Base-by-base conservation (phyloP, 208 protist species). In the Trypanosoma melophagium region DNA sequence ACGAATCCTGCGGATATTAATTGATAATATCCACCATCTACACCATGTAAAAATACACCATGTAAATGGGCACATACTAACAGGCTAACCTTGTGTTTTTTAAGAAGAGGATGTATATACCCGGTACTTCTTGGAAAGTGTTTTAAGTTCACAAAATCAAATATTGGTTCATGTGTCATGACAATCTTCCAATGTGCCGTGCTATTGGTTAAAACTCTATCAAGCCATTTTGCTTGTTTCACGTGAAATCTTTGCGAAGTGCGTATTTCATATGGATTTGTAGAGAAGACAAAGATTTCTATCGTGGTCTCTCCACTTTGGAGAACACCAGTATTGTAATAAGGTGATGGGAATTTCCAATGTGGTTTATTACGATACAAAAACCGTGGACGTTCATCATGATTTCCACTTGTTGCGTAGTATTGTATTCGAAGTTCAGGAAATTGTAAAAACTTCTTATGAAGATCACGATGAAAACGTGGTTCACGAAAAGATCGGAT, bases 381-480 rank as follows among this genome's bases (percentile, higher is more conserved):
- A 56, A 51, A 56, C 16, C 21, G 14, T 38, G 60, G 49, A 21
- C 2, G 44, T 24, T 47, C 24, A 49, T 74, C 68, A 58, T 74
- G 68, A 53, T 74, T 74, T 22, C 68, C 68, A 44, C 21, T 35
- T 17, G 55, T 56, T 0, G 45, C 60, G 45, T 74, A 74, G 28
- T 55, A 74, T 10, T 22, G 45, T 1, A 69, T 49, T 40, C 71
- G 68, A 9, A 74, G 44, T 41, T 54, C 24, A 17, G 14, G 42
- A 22, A 40, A 54, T 19, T 21, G 4, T n/a, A 53, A 55, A 40
- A 66, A 53, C 19, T 66, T 66, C 5, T 14, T 13, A 10, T 53
- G 4, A 42, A 56, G 45, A 19, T 66, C 60, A 5, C 9, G 7
- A 40, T 66, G 0, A n/a, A 66, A 56, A 14, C 60, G 60, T 19